Evolutionary conservation across 2,329 filamentous ascomycete species (phyloP), one percentile per base, ranked within the genome.

Genomic region (Beauveria varroae): DNA sequence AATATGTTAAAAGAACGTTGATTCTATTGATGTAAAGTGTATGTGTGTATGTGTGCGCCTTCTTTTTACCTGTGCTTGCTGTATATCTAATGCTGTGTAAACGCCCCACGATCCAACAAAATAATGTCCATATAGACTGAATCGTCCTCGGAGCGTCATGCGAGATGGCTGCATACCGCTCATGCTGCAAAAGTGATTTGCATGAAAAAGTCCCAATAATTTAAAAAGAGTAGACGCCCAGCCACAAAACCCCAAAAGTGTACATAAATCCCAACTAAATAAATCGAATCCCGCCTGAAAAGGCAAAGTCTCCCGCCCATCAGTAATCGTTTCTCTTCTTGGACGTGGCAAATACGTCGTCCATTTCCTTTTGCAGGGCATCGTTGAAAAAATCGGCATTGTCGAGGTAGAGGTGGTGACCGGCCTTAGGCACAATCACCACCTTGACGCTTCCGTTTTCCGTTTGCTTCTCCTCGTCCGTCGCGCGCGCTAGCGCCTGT

Each of bases 371-470:
- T 18, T 71, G 72, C 12, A 86, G 73, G 51, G 79, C 74, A 3
- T 77, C 69, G 70, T 86, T 86, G 68, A 86, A 86, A 56, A 81
- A 78, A 0, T 82, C 78, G 0, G 82, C 76, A 64, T 86, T 86
- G 65, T 86, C 83, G 28, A 86, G 72, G 69, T 86, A 85, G 9
- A 86, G 68, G 68, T 86, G 82, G 55, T 86, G 83, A 0, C 83
- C 83, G 0, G 83, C 81, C 67, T 82, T 81, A 63, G 72, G 73
- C 16, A 99, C 87, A 37, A 97, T 80, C 5, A 93, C 74, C 0
- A 98, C 93, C 75, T 90, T 95, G 9, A 89, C 89, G 47, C 85
- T 86, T 5, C 93, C 93, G 60, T 90, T 89, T 70, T 97, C 93
- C 3, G 76, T 77, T 62, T 78, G 75, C 72, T 81, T 84, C 73